Evolutionary conservation across 768 basidiomycete species (phyloP), one percentile per base, ranked within the genome.

Genomic region (Rhodotorula diobovata): DNA sequence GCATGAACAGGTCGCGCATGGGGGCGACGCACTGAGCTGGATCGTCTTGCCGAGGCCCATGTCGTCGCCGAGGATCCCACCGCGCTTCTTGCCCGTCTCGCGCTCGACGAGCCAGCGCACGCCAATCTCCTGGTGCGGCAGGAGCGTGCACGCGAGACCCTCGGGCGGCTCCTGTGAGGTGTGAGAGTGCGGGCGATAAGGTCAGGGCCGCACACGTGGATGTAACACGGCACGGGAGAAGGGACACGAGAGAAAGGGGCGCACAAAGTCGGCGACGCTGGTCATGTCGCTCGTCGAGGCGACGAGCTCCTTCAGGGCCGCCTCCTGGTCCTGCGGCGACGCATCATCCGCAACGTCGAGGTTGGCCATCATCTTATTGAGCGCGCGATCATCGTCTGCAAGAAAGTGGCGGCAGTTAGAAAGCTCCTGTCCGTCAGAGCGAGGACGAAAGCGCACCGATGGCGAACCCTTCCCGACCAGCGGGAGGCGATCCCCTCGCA

Each of bases 21-120:
- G 4, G 12, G 6, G 15, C 1, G 28, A 43, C 41, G n/a, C 41
- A 59, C 58, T 59, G 0, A 90, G 90, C 77, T 98, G 95, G 34
- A 97, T 90, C 0, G 96, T 99, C 82, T 93, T 92, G 2, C 78
- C 78, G 25, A 79, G 71, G 39, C 80, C 80, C 80, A 81, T 79
- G 57, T 78, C 76, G 63, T 77, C 74, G 25, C 63, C 71, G 25
- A 66, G 67, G 37, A 74, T 93, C 0, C 95, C 95, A 2, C 95
- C 94, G 14, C 77, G 82, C 75, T 88, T 87, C 51, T 65, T 56
- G 37, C 86, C 87, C 15, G 25, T 39, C 80, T 98, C 95, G 30
- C 94, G 85, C 14, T 88, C 86, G 34, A 83, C 83, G 90, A 99
- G 93, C 94, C 94, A 99, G 35, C 81, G 80, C 0, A 93, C 84